Evolutionary conservation across 75 land plant genomes (phyloP).

Genomic region (Sequoia sempervirens): DNA sequence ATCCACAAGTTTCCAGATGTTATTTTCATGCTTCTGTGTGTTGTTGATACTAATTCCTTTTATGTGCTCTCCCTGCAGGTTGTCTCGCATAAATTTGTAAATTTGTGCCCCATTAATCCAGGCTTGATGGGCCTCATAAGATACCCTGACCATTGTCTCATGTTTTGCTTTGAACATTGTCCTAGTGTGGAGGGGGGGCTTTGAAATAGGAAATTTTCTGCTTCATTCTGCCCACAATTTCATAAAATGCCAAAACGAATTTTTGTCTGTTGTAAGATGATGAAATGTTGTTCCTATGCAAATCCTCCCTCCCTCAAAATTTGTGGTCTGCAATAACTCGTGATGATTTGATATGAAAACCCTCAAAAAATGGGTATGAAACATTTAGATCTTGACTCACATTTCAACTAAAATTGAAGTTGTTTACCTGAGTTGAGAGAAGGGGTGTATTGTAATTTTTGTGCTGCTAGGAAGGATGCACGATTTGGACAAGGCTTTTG

Average conservation of each 20-base stretch:
- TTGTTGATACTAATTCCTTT: neutral
- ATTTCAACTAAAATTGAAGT: too few relatives aligned
- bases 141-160: neutral
- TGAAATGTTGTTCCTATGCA: neutral
- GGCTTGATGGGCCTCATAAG: neutral
- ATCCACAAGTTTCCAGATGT: neutral
- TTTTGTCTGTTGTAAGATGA: constrained; percentile 6
- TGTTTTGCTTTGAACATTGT: neutral
- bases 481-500: too few relatives aligned
- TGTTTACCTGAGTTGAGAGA: too few relatives aligned
- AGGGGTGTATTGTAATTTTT: too few relatives aligned
- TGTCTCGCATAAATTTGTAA: neutral
- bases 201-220: neutral
- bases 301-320: constrained; percentile 12
- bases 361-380: too few relatives aligned
- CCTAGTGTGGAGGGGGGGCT: neutral
- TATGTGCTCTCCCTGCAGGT: neutral
- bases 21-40: neutral
- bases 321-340: neutral
- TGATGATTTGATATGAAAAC: too few relatives aligned
- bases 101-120: neutral
- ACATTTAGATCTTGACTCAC: too few relatives aligned
- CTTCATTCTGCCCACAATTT: constrained; percentile 7
- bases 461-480: too few relatives aligned
- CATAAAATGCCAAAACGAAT: constrained; percentile 15